These are phyloP conservation scores for Cytospora piceicola DNA, from an alignment of 2,329 filamentous ascomycete species.

Conservation along the genomic window DNA sequence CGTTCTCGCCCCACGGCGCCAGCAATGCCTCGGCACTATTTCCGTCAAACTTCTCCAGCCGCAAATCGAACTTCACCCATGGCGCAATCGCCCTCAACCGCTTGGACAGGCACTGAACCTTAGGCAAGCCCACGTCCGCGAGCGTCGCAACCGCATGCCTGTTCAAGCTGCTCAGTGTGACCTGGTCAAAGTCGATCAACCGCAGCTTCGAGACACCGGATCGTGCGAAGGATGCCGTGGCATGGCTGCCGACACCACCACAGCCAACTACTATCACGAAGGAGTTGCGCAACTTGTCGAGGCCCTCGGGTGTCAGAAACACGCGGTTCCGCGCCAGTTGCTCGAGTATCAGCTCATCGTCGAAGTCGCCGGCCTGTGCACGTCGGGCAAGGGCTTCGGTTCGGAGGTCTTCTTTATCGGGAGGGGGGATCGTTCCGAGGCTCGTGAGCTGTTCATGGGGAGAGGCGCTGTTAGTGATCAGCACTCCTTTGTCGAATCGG, in stretches of 20 bases:
- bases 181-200: conserved; percentile 96
- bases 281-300: conserved; percentile 76
- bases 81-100: conserved; percentile 85
- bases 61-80: conserved; percentile 88
- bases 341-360: conserved; percentile 85
- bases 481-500: conserved; percentile 29
- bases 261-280: conserved; percentile 92
- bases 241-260: conserved; percentile 94
- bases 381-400: conserved; percentile 62
- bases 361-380: conserved; percentile 66
- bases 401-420: conserved; percentile 64
- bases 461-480: conserved; percentile 30
- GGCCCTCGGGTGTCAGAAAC: conserved; percentile 82
- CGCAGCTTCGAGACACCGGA: conserved; percentile 88
- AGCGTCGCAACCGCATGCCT: conserved; percentile 94
- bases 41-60: conserved; percentile 80
- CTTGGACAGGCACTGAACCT: conserved; percentile 82
- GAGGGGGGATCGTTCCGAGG: conserved; percentile 54
- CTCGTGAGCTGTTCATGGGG: conserved; percentile 57
- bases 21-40: conserved; percentile 69
- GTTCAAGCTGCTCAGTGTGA: conserved; percentile 91
- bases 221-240: conserved; percentile 79
- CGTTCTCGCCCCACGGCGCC: conserved; percentile 63
- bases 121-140: conserved; percentile 89
- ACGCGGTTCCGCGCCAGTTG: conserved; percentile 92